phyloP scores from a whole-genome alignment of 2,329 filamentous ascomycete genomes.

The Stachybotrys chartarum region DNA sequence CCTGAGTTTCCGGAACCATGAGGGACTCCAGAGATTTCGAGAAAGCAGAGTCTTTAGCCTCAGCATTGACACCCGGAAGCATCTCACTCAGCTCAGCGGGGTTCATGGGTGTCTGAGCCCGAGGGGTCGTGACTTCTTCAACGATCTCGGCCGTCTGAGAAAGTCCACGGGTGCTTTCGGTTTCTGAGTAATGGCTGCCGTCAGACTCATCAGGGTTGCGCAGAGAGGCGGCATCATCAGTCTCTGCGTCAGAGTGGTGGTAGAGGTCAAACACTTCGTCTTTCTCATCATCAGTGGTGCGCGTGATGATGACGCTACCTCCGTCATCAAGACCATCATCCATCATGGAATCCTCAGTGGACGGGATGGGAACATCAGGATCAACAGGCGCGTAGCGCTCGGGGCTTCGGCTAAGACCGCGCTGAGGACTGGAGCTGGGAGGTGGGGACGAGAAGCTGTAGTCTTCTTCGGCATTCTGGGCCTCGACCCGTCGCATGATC shows the following conservation, averaged over 20 bases:
- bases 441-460: conserved; percentile 57
- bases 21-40: conserved; percentile 37
- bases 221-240: conserved; percentile 44
- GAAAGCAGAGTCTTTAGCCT: conserved; percentile 28
- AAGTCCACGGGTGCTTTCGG: conserved; percentile 14
- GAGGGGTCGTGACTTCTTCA: conserved; percentile 46
- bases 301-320: conserved; percentile 60
- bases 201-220: conserved; percentile 38
- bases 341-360: conserved; percentile 64
- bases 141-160: conserved; percentile 15
- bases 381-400: conserved; percentile 58
- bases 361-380: conserved; percentile 85
- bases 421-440: conserved; percentile 51
- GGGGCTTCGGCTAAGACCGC: conserved; percentile 37
- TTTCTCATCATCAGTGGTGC: conserved; percentile 53
- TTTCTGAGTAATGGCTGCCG: conserved; percentile 28
- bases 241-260: conserved; percentile 35
- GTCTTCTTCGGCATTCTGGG: conserved; percentile 51
- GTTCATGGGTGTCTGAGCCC: conserved; percentile 26
- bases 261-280: conserved; percentile 62
- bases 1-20: conserved; percentile 34
- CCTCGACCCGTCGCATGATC: conserved; percentile 72
- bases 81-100: conserved; percentile 13
- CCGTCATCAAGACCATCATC: conserved; percentile 47
- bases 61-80: conserved; percentile 30